A percentile compares a stretch with the other conserved stretches of the same genome.
Conservation (phyloP, 495 filamentous ascomycete genomes). For the Aspergillus baeticus region DNA sequence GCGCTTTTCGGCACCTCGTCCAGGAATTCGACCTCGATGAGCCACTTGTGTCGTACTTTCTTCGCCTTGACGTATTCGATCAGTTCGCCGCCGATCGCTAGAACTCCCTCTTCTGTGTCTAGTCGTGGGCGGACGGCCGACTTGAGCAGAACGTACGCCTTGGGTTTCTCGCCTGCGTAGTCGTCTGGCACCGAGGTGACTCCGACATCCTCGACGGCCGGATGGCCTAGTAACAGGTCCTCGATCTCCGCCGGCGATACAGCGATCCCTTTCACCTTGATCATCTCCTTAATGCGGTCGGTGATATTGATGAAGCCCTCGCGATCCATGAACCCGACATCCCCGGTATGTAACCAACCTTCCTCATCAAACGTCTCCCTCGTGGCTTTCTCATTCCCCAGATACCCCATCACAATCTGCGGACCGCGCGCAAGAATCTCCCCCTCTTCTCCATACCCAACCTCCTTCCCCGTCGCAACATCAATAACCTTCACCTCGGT, state of each 20-base stretch:
- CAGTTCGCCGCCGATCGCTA: slow-evolving; percentile 37
- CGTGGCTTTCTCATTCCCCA: slow-evolving; percentile 54
- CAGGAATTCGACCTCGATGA: slow-evolving; percentile 64
- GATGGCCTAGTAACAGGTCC: slow-evolving; percentile 57
- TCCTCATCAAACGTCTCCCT: slow-evolving; percentile 58
- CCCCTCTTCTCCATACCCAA: slow-evolving; percentile 50
- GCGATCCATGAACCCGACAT: slow-evolving; percentile 57
- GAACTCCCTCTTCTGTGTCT: background rate
- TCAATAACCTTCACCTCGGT: slow-evolving; percentile 63
- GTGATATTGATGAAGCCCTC: slow-evolving; percentile 59
- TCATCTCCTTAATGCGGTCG: slow-evolving; percentile 73
- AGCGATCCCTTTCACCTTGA: slow-evolving; percentile 71
- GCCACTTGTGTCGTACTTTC: slow-evolving; percentile 65
- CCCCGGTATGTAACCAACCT: slow-evolving; percentile 65
- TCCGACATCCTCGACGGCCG: slow-evolving; percentile 57
- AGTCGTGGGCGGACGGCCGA: background rate
- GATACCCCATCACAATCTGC: slow-evolving; percentile 59
- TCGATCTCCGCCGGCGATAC: slow-evolving; percentile 73
- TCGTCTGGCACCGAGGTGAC: slow-evolving; percentile 60
- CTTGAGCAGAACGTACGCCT: slow-evolving; percentile 62
- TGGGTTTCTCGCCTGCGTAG: slow-evolving; percentile 61
- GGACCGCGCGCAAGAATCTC: slow-evolving; percentile 60
- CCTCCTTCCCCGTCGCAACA: slow-evolving; percentile 43
- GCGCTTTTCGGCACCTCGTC: slow-evolving; percentile 65
- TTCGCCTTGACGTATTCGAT: slow-evolving; percentile 57